These are phyloP conservation scores for Ensete ventricosum DNA, from an alignment of 176 grass and related monocot genomes.

Conservation along the genomic window DNA sequence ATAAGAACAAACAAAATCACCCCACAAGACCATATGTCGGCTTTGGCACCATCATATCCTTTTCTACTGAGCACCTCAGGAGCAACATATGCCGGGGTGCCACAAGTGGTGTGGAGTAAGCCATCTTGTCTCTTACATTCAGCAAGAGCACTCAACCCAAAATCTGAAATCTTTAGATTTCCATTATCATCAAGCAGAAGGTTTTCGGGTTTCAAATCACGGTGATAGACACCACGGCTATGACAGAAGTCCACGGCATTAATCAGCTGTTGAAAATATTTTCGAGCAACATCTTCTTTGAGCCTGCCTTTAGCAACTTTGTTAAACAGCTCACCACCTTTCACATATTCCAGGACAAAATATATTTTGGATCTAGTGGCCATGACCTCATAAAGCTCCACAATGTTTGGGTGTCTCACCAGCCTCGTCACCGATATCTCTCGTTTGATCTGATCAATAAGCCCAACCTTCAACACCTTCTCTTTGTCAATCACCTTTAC, in stretches of 20 bases:
- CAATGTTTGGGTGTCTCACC: slow-evolving; percentile 1
- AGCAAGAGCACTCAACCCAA: slow-evolving; percentile 11
- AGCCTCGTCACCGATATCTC: slow-evolving; percentile 14
- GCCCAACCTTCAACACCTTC: slow-evolving; percentile 12
- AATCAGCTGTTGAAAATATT: slow-evolving; percentile 12
- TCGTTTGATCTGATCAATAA: slow-evolving; percentile 13
- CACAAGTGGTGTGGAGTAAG: slow-evolving; percentile 16
- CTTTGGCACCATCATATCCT: slow-evolving; percentile 17
- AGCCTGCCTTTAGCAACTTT: slow-evolving; percentile 14
- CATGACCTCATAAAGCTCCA: slow-evolving; percentile 20
- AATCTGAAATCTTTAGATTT: slow-evolving; percentile 15
- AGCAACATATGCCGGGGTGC: slow-evolving; percentile 19
- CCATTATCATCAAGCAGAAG: slow-evolving; percentile 14
- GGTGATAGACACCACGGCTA: slow-evolving; percentile 15
- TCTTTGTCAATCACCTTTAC: slow-evolving; percentile 15
- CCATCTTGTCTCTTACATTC: slow-evolving; percentile 15
- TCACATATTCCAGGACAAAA: slow-evolving; percentile 8
- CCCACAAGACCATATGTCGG: slow-evolving; percentile 15
- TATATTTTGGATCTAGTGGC: slow-evolving; percentile 11
- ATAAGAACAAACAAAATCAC: slow-evolving; percentile 16
- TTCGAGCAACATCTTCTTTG: slow-evolving; percentile 14
- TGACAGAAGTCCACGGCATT: slow-evolving; percentile 5
- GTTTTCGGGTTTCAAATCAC: slow-evolving; percentile 14
- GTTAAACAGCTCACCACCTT: slow-evolving; percentile 14
- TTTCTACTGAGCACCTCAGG: slow-evolving; percentile 5